phyloP scores from a whole-genome alignment of 495 filamentous ascomycete genomes.

The Penicillium crystallinum region DNA sequence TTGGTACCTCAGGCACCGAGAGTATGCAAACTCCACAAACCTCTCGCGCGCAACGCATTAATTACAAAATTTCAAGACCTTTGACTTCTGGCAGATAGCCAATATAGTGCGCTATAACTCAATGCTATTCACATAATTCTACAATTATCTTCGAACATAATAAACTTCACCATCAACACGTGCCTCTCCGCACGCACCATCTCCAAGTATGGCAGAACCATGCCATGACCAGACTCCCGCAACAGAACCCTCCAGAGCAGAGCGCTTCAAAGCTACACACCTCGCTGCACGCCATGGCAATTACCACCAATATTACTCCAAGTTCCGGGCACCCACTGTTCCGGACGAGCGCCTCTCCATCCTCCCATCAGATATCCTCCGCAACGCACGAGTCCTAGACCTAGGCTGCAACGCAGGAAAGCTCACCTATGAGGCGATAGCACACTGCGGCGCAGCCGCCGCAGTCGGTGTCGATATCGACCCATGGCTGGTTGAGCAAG shows the following conservation, averaged over 20 bases:
- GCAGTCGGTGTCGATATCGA: slow-evolving; percentile 29
- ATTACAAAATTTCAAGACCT: slow-evolving; percentile 15
- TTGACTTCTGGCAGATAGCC: slow-evolving; percentile 8
- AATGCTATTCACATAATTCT: slow-evolving; percentile 8
- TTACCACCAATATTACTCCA: slow-evolving; percentile 30
- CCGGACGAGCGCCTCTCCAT: slow-evolving; percentile 28
- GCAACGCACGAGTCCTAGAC: slow-evolving; percentile 25
- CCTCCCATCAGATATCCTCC: slow-evolving; percentile 25
- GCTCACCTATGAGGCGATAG: slow-evolving; percentile 24
- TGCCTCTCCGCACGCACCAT: slow-evolving; percentile 9
- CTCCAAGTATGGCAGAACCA: slow-evolving; percentile 22
- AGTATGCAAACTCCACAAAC: slow-evolving; percentile 21
- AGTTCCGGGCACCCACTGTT: slow-evolving; percentile 24
- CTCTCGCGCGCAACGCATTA: slow-evolving; percentile 6
- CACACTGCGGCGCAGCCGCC: slow-evolving; percentile 20
- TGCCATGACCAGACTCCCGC: slow-evolving; percentile 8
- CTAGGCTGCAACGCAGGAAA: slow-evolving; percentile 28
- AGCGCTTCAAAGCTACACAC: slow-evolving; percentile 30
- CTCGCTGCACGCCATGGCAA: slow-evolving; percentile 28
- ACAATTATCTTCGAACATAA: slow-evolving; percentile 10
- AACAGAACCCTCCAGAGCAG: slow-evolving; percentile 24
- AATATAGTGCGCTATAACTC: slow-evolving; percentile 10
- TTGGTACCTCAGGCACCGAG: slow-evolving; percentile 15
- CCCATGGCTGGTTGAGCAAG: slow-evolving; percentile 26
- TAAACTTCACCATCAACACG: slow-evolving; percentile 7